phyloP scores from a whole-genome alignment of 192 early-diverging fungal species.

The Mortierella antarctica region DNA sequence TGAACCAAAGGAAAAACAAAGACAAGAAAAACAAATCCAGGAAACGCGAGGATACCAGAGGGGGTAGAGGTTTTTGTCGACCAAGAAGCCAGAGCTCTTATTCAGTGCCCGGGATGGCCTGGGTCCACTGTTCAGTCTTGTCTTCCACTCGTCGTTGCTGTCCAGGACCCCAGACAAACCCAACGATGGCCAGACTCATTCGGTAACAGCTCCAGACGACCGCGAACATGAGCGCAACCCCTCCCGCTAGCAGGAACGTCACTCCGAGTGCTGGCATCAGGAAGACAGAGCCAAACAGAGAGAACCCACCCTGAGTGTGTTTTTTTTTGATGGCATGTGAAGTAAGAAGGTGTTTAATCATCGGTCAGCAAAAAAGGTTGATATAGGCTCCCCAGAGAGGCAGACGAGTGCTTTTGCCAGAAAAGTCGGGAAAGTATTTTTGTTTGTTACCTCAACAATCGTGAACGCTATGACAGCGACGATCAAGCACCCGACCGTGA shows the following conservation, averaged over 20 bases:
- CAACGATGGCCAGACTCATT: conserved; percentile 58
- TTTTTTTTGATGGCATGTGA: background rate
- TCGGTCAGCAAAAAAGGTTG: background rate
- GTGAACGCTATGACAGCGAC: conserved; percentile 14
- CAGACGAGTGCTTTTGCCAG: background rate
- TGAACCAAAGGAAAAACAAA: too few relatives aligned
- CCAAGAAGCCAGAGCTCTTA: too few relatives aligned
- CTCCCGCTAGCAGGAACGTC: conserved; percentile 7
- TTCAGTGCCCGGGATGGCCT: too few relatives aligned
- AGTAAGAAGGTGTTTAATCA: background rate
- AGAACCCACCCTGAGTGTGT: conserved; percentile 13
- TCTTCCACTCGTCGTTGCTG: background rate
- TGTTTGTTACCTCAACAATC: conserved; percentile 22
- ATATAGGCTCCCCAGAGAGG: too few relatives aligned
- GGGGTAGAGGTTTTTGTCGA: too few relatives aligned
- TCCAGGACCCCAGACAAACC: conserved; percentile 69
- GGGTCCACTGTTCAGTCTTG: background rate
- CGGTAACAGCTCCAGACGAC: conserved; percentile 47
- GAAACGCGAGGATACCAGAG: too few relatives aligned
- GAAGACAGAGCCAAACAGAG: conserved; percentile 21
- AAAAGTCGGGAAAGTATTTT: too few relatives aligned
- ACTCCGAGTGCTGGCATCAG: conserved; percentile 21
- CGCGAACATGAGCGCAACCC: conserved; percentile 58
- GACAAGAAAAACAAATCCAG: too few relatives aligned
- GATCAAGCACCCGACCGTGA: conserved; percentile 22